Evolutionary conservation across 768 basidiomycete species (phyloP).

Genomic region (Rubroboletus pulcherrimus): DNA sequence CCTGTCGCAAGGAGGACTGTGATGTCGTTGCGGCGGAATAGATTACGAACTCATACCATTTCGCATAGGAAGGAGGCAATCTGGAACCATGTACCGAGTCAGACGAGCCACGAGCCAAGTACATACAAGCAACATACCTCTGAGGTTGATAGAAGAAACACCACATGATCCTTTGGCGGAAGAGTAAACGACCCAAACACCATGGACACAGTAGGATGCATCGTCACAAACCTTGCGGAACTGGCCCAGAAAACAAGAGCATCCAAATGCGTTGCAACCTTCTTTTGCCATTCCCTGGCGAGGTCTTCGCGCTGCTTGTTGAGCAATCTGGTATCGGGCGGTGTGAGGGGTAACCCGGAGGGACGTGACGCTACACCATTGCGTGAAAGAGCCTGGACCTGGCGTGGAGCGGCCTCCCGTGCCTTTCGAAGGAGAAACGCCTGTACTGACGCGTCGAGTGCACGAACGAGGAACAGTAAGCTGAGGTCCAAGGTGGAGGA

Average conservation of each 20-base stretch:
- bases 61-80: slow-evolving; percentile 48
- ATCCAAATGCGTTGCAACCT: slow-evolving; percentile 51
- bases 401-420: neutral
- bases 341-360: neutral
- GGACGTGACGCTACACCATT: neutral
- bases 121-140: slow-evolving; percentile 39
- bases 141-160: slow-evolving; percentile 78
- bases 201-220: neutral
- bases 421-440: slow-evolving; percentile 37
- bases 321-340: neutral
- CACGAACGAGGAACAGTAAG: slow-evolving; percentile 63
- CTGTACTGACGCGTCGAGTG: slow-evolving; percentile 62
- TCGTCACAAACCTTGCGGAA: slow-evolving; percentile 58
- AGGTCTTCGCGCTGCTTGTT: slow-evolving; percentile 20
- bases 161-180: slow-evolving; percentile 72
- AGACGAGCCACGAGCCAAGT: neutral
- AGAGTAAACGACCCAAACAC: slow-evolving; percentile 1
- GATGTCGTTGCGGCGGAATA: neutral
- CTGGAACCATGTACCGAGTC: slow-evolving; percentile 21
- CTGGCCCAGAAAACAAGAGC: slow-evolving; percentile 73
- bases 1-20: slow-evolving; percentile 31
- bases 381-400: neutral
- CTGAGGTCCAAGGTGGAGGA: slow-evolving; percentile 69
- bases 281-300: slow-evolving; percentile 29
- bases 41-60: slow-evolving; percentile 42